Conservation (phyloP, 345 rosid genomes). For the Euphorbia peplus region DNA sequence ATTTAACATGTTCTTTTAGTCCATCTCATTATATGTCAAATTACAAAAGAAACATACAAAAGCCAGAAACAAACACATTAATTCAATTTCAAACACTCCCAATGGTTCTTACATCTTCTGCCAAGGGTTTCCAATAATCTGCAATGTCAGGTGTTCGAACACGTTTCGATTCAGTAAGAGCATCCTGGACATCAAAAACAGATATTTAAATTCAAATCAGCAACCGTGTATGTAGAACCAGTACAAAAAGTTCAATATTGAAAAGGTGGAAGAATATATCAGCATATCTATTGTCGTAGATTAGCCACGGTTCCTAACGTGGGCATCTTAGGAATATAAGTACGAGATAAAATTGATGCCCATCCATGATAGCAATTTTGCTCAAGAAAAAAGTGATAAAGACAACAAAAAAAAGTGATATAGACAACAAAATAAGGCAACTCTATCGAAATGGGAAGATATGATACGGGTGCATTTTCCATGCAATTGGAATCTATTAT, state of each 20-base stretch:
- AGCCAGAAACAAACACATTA: background rate
- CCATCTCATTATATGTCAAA: background rate
- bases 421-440: background rate
- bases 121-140: constrained; percentile 95
- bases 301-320: too few species aligned
- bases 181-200: constrained; percentile 57
- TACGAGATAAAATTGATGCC: too few species aligned
- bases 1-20: constrained; percentile 5
- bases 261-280: too few species aligned
- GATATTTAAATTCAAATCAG: constrained; percentile 12
- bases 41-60: background rate
- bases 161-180: constrained; percentile 82
- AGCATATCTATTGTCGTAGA: too few species aligned
- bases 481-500: background rate
- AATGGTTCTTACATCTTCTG: constrained; percentile 77
- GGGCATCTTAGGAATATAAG: too few species aligned
- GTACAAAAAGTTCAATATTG: constrained; percentile 1
- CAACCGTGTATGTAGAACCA: constrained; percentile 1
- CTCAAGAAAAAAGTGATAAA: too few species aligned
- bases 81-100: constrained; percentile 7
- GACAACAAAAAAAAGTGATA: too few species aligned
- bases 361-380: too few species aligned
- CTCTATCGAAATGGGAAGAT: background rate
- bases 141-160: constrained; percentile 82
- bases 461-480: background rate